A percentile compares a stretch with the other conserved stretches of the same genome.
phyloP scores from a whole-genome alignment of 176 grass and related monocot genomes.

The Lolium multiflorum region DNA sequence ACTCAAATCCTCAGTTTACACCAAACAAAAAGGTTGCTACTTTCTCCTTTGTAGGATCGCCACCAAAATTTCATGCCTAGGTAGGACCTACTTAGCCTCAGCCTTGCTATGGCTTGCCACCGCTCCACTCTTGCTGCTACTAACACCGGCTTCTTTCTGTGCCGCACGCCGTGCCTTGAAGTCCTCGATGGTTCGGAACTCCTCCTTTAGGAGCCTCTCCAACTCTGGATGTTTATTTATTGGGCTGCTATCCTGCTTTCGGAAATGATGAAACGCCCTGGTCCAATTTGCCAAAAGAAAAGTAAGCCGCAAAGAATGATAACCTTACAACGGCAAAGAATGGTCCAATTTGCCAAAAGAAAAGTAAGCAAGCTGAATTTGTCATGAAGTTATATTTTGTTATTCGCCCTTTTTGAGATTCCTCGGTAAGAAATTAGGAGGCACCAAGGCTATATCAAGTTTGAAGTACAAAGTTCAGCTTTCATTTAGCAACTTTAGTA shows the following conservation, averaged over 20 bases:
- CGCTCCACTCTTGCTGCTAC: slow-evolving; percentile 31
- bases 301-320: slow-evolving; percentile 29
- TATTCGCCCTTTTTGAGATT: neutral
- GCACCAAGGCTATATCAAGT: neutral
- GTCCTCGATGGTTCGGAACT: slow-evolving; percentile 71
- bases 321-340: neutral
- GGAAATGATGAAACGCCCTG: slow-evolving; percentile 98
- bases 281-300: slow-evolving; percentile 27
- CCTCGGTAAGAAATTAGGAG: neutral
- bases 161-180: slow-evolving; percentile 47
- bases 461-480: slow-evolving; percentile 11
- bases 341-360: slow-evolving; percentile 45
- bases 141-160: slow-evolving; percentile 36
- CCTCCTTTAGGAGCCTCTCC: slow-evolving; percentile 73
- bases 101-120: slow-evolving; percentile 45
- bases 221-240: slow-evolving; percentile 73
- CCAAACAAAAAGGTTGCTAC: slow-evolving; percentile 44
- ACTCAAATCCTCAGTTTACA: slow-evolving; percentile 49
- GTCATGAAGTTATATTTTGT: neutral
- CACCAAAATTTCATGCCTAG: slow-evolving; percentile 52
- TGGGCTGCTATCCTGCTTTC: slow-evolving; percentile 47
- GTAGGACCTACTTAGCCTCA: slow-evolving; percentile 44
- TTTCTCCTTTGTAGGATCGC: slow-evolving; percentile 40
- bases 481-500: slow-evolving; percentile 7
- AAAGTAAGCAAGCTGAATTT: slow-evolving; percentile 2